These are phyloP conservation scores for Rosa multiflora DNA, from an alignment of 306 rosid genomes.

Conservation along the genomic window DNA sequence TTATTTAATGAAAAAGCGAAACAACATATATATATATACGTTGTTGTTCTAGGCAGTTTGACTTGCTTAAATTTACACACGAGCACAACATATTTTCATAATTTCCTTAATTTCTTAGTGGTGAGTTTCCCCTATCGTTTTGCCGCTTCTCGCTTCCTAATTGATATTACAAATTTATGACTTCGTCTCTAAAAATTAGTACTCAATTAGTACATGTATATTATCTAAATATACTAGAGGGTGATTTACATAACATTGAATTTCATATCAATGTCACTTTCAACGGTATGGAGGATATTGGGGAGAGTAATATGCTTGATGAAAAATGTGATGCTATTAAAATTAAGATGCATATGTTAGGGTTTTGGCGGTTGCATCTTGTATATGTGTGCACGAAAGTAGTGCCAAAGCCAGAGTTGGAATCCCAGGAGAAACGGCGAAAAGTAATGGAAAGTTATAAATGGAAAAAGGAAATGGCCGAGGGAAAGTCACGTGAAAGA, in stretches of 20 bases:
- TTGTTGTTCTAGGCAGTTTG: too few species aligned
- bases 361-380: conserved; percentile 21
- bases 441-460: background rate
- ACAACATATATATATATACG: too few species aligned
- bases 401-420: conserved; percentile 10
- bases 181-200: background rate
- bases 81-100: too few species aligned
- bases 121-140: too few species aligned
- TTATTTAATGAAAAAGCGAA: too few species aligned
- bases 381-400: background rate
- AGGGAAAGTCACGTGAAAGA: conserved; percentile 19
- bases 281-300: background rate
- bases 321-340: conserved; percentile 1
- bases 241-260: background rate
- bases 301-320: background rate
- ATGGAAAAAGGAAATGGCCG: background rate
- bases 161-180: too few species aligned
- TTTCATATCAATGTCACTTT: background rate
- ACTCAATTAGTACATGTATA: too few species aligned
- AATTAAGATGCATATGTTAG: background rate
- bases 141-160: too few species aligned
- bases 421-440: conserved; percentile 16
- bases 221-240: background rate
- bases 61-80: too few species aligned
- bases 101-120: too few species aligned